These are phyloP conservation scores for Citrus cavaleriei DNA, from an alignment of 345 rosid species.

Conservation along the genomic window DNA sequence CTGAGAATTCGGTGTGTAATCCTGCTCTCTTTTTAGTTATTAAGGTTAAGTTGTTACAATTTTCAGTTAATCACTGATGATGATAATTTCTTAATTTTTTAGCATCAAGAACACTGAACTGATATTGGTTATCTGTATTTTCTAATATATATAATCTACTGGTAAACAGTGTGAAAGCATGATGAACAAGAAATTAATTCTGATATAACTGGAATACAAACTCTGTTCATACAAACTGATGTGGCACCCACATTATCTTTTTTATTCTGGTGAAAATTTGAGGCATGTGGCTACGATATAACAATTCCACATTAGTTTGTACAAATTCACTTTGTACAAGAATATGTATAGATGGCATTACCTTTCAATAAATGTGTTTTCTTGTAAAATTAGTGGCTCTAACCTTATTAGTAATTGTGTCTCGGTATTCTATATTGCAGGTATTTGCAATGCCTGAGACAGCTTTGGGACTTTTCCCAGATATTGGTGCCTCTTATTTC, in stretches of 20 bases:
- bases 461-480: constrained; percentile 83
- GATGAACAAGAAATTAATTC: neutral
- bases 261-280: no score
- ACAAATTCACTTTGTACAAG: no score
- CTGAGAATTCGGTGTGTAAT: constrained; percentile 63
- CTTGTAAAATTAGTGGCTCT: neutral
- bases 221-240: no score
- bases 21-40: neutral
- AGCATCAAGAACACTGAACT: neutral
- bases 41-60: neutral
- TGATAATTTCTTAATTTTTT: neutral
- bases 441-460: constrained; percentile 92
- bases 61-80: neutral
- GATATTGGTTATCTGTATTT: neutral
- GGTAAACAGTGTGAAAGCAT: neutral
- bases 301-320: no score
- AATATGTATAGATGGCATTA: no score
- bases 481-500: constrained; percentile 78
- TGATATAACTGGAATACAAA: neutral
- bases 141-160: no score
- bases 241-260: no score
- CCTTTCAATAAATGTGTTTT: neutral
- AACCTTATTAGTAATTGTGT: neutral
- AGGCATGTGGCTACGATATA: no score
- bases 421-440: constrained; percentile 32